phyloP scores from a whole-genome alignment of 352 stramenopile genomes.

The Pythium guiyangense region DNA sequence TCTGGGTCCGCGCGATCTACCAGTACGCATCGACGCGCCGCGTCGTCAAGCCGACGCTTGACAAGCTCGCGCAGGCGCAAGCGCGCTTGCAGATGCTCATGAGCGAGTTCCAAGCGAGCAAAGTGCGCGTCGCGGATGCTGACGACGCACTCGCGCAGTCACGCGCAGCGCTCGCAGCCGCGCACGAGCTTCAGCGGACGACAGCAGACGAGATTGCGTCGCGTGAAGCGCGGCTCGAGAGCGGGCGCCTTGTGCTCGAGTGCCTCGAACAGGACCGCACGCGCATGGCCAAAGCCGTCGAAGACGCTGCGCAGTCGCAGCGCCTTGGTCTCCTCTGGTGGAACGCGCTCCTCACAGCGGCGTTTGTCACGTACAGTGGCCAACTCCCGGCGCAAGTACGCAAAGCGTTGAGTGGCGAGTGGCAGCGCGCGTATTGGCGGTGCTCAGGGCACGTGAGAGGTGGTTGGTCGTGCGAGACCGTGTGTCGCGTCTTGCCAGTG shows the following conservation, averaged over 20 bases:
- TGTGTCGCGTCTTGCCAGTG: constrained; percentile 16
- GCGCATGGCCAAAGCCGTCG: constrained; percentile 12
- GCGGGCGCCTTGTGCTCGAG: constrained; percentile 28
- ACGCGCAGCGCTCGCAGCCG: constrained; percentile 19
- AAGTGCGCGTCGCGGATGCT: constrained; percentile 47
- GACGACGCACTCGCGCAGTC: constrained; percentile 26
- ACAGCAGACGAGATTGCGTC: constrained; percentile 35
- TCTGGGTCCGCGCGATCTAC: constrained; percentile 68
- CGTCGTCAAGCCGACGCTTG: constrained; percentile 57
- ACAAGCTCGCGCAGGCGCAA: constrained; percentile 62
- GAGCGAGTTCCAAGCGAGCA: constrained; percentile 62
- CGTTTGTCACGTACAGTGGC: constrained; percentile 29
- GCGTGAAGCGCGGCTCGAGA: constrained; percentile 18
- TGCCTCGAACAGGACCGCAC: constrained; percentile 32
- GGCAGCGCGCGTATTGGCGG: constrained; percentile 9
- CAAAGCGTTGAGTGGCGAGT: constrained; percentile 15
- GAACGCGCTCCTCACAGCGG: constrained; percentile 52
- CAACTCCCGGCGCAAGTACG: constrained; percentile 15
- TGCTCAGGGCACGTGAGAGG: not conserved
- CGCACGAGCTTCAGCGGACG: constrained; percentile 22
- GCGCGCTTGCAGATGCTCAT: constrained; percentile 43
- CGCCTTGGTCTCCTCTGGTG: constrained; percentile 28
- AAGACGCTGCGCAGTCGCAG: constrained; percentile 15
- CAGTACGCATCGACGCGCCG: constrained; percentile 46
- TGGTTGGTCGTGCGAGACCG: not conserved